Evolutionary conservation across 2,329 filamentous ascomycete species (phyloP).

Genomic region (Exserohilum rostratum): DNA sequence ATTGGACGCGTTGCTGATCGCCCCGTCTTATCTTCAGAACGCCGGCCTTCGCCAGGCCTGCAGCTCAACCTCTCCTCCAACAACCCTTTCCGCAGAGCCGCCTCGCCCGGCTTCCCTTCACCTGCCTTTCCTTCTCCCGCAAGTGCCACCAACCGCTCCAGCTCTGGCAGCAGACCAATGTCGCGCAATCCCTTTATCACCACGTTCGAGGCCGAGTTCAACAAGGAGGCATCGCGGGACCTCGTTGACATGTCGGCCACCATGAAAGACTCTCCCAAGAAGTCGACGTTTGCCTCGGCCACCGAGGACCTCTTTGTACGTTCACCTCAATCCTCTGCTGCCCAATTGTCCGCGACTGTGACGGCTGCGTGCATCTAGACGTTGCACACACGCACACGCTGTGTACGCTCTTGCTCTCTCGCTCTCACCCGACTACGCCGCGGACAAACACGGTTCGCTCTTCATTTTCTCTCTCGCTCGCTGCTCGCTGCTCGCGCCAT

Average conservation of each 20-base stretch:
- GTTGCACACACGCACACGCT: slow-evolving; percentile 32
- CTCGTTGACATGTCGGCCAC: slow-evolving; percentile 48
- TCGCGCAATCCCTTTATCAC: slow-evolving; percentile 81
- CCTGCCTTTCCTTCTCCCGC: slow-evolving; percentile 45
- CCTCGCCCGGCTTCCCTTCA: slow-evolving; percentile 58
- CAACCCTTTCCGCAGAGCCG: slow-evolving; percentile 78
- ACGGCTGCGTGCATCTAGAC: slow-evolving; percentile 17
- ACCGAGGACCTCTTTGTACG: slow-evolving; percentile 80
- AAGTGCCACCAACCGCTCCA: slow-evolving; percentile 48
- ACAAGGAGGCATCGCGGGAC: slow-evolving; percentile 43
- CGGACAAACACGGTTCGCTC: slow-evolving; percentile 4
- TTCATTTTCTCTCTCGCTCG: not conserved
- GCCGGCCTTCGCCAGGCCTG: slow-evolving; percentile 60
- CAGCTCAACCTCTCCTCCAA: slow-evolving; percentile 72
- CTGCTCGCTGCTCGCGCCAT: slow-evolving; percentile 1
- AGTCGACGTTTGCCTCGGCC: slow-evolving; percentile 54
- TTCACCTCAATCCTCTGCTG: slow-evolving; percentile 41
- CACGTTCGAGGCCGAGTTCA: slow-evolving; percentile 53
- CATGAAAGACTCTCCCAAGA: slow-evolving; percentile 52
- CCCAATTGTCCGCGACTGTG: slow-evolving; percentile 9
- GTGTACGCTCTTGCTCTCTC: slow-evolving; percentile 10
- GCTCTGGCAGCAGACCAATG: slow-evolving; percentile 67
- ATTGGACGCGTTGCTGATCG: slow-evolving; percentile 34
- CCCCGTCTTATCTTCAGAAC: slow-evolving; percentile 46
- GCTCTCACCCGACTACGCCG: not conserved